A percentile compares a stretch with the other conserved stretches of the same genome.
These are phyloP conservation scores for Lipomyces mesembrius DNA, from an alignment of 805 yeast species.

Conservation along the genomic window DNA sequence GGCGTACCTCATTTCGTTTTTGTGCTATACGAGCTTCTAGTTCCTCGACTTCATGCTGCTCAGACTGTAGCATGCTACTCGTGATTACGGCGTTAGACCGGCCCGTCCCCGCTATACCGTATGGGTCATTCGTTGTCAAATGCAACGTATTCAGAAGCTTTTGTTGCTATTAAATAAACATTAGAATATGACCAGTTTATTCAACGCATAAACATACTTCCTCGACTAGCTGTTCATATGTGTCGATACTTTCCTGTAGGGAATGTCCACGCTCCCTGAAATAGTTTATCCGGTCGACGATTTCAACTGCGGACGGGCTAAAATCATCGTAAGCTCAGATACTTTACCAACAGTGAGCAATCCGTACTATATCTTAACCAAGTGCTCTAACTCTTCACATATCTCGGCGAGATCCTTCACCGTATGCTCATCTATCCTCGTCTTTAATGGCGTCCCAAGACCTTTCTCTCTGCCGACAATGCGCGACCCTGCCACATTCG, in stretches of 20 bases:
- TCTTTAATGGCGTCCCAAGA: slow-evolving; percentile 13
- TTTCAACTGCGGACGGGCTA: slow-evolving; percentile 35
- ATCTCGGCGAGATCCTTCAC: slow-evolving; percentile 31
- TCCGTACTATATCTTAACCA: slow-evolving; percentile 30
- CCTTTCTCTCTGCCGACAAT: slow-evolving; percentile 14
- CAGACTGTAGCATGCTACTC: slow-evolving; percentile 2
- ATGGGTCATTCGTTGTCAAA: slow-evolving; percentile 24
- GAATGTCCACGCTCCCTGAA: slow-evolving; percentile 25
- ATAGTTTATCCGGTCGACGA: slow-evolving; percentile 27
- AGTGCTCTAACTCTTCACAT: slow-evolving; percentile 27
- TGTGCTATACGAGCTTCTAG: slow-evolving; percentile 10
- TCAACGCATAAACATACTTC: slow-evolving; percentile 15
- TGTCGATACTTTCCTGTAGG: slow-evolving; percentile 21
- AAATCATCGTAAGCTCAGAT: not conserved
- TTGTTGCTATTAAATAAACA: slow-evolving; percentile 18
- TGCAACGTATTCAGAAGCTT: slow-evolving; percentile 21
- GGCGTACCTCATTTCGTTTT: slow-evolving; percentile 12
- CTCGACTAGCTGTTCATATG: slow-evolving; percentile 27
- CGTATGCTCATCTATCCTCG: slow-evolving; percentile 17
- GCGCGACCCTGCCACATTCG: not conserved
- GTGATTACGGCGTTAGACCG: not conserved
- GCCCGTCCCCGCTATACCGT: not conserved
- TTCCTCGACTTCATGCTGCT: slow-evolving; percentile 8
- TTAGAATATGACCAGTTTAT: not conserved
- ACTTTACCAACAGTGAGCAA: not conserved